Base-by-base conservation (phyloP, 768 basidiomycete genomes). In the Tulasnella sp. region DNA sequence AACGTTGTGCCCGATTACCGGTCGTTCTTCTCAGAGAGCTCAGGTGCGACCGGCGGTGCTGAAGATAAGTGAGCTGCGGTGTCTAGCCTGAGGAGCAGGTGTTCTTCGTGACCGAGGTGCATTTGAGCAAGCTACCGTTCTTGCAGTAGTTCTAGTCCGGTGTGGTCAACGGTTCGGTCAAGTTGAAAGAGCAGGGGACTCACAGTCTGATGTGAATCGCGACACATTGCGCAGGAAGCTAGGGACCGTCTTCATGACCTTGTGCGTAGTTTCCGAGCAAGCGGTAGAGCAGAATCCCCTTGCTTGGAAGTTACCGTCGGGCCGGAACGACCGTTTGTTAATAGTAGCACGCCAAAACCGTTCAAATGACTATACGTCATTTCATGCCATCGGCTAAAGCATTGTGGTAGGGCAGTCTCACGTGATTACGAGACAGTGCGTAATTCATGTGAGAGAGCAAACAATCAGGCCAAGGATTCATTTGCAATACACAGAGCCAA, bases 181-280 rank as follows among this genome's bases (percentile, higher is more conserved):
- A 92, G 81, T 81, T 94, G 81, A 93, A 92, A 83, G 92, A 94
- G 81, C 90, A 93, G 83, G 92, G 94, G 82, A 90, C 93, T 74
- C 84, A 92, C 74, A 93, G 91, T 77, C 77, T 95, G 76, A 92
- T 90, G 35, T 94, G 92, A 94, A 95, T 97, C 81, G 94, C 94
- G 98, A 82, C 98, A 95, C 81, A 97, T 98, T 77, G 95, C 95
- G 9, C 96, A 98, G 83, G 90, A 96, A 82, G 94, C 95, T 52
- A 89, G 90, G 81, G 93, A 97, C 78, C 88, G 96, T 82, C 94
- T 98, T 82, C 89, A 94, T 78, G 94, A 96, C 81, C 95, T 89
- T 82, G 94, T 95, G 84, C 89, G 91, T 77, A 90, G 93, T 75
- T 94, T 94, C 79, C 95, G 82, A 87, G 37, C n/a, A 62, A 34